phyloP scores from a whole-genome alignment of 1,284 basidiomycete species.

The Boletus sp. region DNA sequence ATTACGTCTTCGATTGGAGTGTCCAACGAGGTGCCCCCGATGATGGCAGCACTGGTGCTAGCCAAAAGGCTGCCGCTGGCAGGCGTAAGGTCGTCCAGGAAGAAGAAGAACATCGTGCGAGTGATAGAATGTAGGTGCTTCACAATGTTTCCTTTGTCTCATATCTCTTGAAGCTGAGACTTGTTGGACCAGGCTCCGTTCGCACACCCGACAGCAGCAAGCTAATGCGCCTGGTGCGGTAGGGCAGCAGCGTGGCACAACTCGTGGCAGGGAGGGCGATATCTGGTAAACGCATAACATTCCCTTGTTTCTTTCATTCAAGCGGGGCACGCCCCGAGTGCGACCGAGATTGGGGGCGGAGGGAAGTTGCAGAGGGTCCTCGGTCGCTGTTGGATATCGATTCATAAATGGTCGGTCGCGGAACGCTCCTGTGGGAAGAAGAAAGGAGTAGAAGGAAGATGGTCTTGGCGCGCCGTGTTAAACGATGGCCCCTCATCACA shows the following conservation, averaged over 20 bases:
- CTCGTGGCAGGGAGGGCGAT: conserved; percentile 62
- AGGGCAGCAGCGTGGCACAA: conserved; percentile 53
- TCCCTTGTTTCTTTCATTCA: conserved; percentile 42
- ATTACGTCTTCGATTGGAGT: conserved; percentile 98
- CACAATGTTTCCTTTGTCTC: conserved; percentile 25
- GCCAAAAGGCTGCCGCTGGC: conserved; percentile 54
- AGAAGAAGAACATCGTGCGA: conserved; percentile 72
- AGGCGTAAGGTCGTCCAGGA: conserved; percentile 76
- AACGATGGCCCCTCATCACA: conserved; percentile 20
- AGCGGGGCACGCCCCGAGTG: conserved; percentile 53
- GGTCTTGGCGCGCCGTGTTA: conserved; percentile 46
- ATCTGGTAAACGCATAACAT: conserved; percentile 60
- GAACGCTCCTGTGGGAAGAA: conserved; percentile 18
- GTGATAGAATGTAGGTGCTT: conserved; percentile 71
- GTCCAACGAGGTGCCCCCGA: conserved; percentile 76
- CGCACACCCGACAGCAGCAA: conserved; percentile 77
- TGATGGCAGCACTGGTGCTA: conserved; percentile 53
- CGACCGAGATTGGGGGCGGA: conserved; percentile 60
- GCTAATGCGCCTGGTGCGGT: conserved; percentile 51
- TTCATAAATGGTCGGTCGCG: conserved; percentile 38
- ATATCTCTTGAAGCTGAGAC: conserved; percentile 16
- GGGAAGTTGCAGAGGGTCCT: conserved; percentile 49
- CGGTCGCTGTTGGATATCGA: conserved; percentile 45
- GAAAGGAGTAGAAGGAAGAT: conserved; percentile 17
- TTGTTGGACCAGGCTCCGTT: conserved; percentile 59